phyloP scores from a whole-genome alignment of 257 asterid genomes.

The Primulina eburnea region DNA sequence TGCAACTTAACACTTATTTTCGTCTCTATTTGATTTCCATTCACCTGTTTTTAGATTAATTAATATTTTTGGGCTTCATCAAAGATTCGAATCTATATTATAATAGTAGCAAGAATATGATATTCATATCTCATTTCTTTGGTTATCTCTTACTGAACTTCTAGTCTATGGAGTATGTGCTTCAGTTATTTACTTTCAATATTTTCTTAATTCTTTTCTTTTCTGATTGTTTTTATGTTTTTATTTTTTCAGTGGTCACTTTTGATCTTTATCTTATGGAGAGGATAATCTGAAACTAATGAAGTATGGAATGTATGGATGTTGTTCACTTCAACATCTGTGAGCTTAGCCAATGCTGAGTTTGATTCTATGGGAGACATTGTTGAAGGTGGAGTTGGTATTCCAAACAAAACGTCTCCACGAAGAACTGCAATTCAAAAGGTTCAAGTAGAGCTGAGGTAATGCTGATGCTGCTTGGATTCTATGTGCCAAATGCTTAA shows the following conservation, averaged over 20 bases:
- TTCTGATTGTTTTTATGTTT: slow-evolving; percentile 8
- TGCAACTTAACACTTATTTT: background rate
- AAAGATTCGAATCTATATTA: background rate
- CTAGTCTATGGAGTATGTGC: background rate
- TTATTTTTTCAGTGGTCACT: slow-evolving; percentile 19
- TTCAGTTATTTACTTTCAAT: background rate
- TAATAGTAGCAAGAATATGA: background rate
- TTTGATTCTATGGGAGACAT: slow-evolving; percentile 93
- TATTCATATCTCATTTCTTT: background rate
- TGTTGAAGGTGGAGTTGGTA: slow-evolving; percentile 80
- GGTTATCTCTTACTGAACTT: slow-evolving; percentile 11
- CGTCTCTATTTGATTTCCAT: background rate
- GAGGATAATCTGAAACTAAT: slow-evolving; percentile 29
- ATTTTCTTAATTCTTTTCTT: background rate
- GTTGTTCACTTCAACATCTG: slow-evolving; percentile 62
- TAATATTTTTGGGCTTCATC: background rate
- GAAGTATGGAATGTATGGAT: slow-evolving; percentile 71
- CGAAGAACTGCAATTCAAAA: slow-evolving; percentile 64
- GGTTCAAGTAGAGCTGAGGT: slow-evolving; percentile 91
- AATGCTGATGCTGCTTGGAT: slow-evolving; percentile 30
- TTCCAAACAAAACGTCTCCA: slow-evolving; percentile 70
- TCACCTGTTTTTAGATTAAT: background rate
- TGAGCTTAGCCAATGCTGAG: slow-evolving; percentile 76
- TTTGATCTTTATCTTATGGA: slow-evolving; percentile 24
- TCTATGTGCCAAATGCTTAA: slow-evolving; percentile 20